phyloP scores from a whole-genome alignment of 129 eudicot species.

The Pulicaria dysenterica region DNA sequence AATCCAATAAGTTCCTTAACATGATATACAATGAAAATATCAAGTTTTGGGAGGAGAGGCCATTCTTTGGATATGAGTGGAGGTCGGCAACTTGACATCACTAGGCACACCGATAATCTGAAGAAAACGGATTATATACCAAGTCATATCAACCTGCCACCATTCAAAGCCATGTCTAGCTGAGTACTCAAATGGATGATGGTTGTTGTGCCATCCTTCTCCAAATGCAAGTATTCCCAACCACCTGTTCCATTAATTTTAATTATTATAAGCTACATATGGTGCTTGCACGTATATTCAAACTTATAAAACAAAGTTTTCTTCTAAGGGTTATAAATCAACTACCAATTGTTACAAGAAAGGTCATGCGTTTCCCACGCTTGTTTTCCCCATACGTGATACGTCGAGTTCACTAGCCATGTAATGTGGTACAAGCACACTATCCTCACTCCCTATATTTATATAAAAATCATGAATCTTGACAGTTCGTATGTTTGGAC shows the following conservation, averaged over 20 bases:
- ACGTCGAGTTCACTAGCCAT: constrained; percentile 70
- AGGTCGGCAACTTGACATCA: constrained; percentile 6
- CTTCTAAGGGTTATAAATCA: too few species aligned
- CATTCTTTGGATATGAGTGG: not conserved
- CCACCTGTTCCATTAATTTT: constrained; percentile 6
- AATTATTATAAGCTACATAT: too few species aligned
- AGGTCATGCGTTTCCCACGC: constrained; percentile 65
- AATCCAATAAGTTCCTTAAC: too few species aligned
- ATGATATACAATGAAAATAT: too few species aligned
- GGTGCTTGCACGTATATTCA: too few species aligned
- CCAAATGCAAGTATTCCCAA: not conserved
- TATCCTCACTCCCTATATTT: constrained; percentile 54
- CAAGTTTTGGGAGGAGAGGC: too few species aligned
- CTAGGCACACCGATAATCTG: constrained; percentile 9
- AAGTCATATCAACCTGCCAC: constrained; percentile 12
- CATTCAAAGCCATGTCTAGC: constrained; percentile 4
- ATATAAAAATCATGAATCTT: not conserved
- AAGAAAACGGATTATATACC: not conserved
- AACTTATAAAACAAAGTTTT: too few species aligned
- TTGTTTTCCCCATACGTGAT: constrained; percentile 71
- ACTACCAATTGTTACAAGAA: constrained; percentile 68
- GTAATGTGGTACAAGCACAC: constrained; percentile 61
- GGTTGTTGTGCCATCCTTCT: too few species aligned
- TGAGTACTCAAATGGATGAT: constrained; percentile 9
- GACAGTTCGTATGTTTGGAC: too few species aligned